Base-by-base conservation (phyloP, 1,284 basidiomycete species). In the Rhizopogon hawkerae region DNA sequence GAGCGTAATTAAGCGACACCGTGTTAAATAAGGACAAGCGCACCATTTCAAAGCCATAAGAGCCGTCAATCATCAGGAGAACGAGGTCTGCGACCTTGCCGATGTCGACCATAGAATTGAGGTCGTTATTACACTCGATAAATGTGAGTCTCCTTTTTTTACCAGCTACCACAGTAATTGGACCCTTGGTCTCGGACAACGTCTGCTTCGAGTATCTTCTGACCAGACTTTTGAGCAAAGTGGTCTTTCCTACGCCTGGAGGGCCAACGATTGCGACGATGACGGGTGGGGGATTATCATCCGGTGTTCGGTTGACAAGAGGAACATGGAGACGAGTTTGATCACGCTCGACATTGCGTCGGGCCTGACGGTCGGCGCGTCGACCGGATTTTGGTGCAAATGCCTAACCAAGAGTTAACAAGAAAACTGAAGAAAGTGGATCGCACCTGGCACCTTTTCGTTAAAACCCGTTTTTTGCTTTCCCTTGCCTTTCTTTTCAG, bases 21-120 rank as follows among this genome's bases (percentile, higher is more conserved):
- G 38, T 9, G 0, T 35, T 5, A 14, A 2, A 0, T 0, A 2
- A 31, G 10, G 1, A 8, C 5, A 9, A 13, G 59, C 81, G 55
- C 56, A 91, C 92, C 96, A 98, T 98, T 71, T 99, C 95, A 59
- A 98, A 96, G 1, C 95, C 95, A 67, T 95, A 98, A 36, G 89
- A 93, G 3, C 91, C 95, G 62, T 99, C 96, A 58, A 98, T 89
- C 92, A 98, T 94, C 56, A 98, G 81, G 38, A 99, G 74, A 2
- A 98, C 90, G 42, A 98, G 75, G 69, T 98, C 96, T 4, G 92
- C 95, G 52, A 98, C 83, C 69, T 99, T 99, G 51, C 85, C 94
- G 58, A 97, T 77, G 74, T 99, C 96, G 55, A 98, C 90, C 94
- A 98, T 98, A 43, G 92, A 89, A 68, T 95, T 95, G 57, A 99